Evolutionary conservation across 441 rosid genomes (phyloP), one percentile per base, ranked within the genome.

Genomic region (Bocquillonia castaneifolia): DNA sequence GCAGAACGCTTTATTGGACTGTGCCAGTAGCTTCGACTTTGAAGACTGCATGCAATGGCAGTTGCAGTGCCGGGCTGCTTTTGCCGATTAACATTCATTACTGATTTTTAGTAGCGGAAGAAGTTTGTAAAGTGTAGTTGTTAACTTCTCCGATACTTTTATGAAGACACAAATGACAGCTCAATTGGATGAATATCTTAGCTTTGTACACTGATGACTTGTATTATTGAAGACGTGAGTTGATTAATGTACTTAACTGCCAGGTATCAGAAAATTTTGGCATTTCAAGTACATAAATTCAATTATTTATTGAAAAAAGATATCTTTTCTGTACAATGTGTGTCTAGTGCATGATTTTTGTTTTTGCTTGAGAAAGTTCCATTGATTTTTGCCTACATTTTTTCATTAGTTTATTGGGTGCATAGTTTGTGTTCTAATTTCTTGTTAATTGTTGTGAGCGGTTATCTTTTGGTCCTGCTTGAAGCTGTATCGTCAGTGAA

Each of bases 21-120:
- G 97, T 52, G 89, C 92, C 0, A 94, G 99, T 78, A 94, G 99
- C 78, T 94, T 94, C 28, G 97, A 94, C 84, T 89, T 84, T 66
- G 97, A 89, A 74, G 99, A 87, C 74, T 94, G 96, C 71, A 69
- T 88, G 81, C 91, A 91, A 75, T 91, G 99, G 99, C 97, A 91
- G 59, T 61, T 83, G 77, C 96, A 89, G 74, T 83, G 81, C 59
- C 79, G 84, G 29, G 74, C 80, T 74, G 80, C 84, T 68, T 85
- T 78, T 73, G 66, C 78, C 62, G 78, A 80, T 79, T 89, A 82
- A 83, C 76, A 3, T 53, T 32, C 44, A 15, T 71, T 66, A 69
- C 61, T 67, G 67, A 59, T 59, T 68, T 45, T 69, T 68, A 56
- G 36, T 52, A 66, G 67, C 55, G 42, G 58, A 39, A 59, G 66